Base-by-base conservation (phyloP, 768 basidiomycete genomes). In the Ramaria rubella region DNA sequence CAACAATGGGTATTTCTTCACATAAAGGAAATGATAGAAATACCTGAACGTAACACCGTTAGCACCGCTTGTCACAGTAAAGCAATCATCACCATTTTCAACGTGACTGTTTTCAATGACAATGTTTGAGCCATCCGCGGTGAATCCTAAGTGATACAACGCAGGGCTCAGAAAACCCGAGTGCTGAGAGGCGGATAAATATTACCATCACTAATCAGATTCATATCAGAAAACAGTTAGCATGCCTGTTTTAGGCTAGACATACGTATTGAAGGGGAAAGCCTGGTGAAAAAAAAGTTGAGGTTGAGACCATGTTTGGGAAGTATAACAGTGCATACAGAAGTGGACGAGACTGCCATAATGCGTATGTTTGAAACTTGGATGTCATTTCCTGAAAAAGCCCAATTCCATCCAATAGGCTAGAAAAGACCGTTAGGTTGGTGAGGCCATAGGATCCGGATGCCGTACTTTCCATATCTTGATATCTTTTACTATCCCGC, bases 211-310 rank as follows among this genome's bases (percentile, higher is more conserved):
- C 75, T 74, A n/a, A n/a, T n/a, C n/a, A n/a, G n/a, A n/a, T n/a
- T n/a, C n/a, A n/a, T n/a, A n/a, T n/a, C n/a, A n/a, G n/a, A n/a
- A n/a, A n/a, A n/a, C n/a, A n/a, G n/a, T n/a, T n/a, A n/a, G n/a
- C n/a, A n/a, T n/a, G n/a, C n/a, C n/a, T n/a, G n/a, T n/a, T n/a
- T n/a, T n/a, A n/a, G n/a, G n/a, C n/a, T n/a, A n/a, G 26, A 62
- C 79, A 45, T 65, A 82, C 80, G 80, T 82, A 60, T 83, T 83
- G 67, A 81, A 81, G 7, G 81, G 81, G 69, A 81, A 81, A 1
- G 77, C 72, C 77, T 81, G 58, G 58, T 76, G 73, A 52, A 17
- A 21, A 7, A 27, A 56, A 40, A 31, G 31, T 23, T 21, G 27
- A 11, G 12, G 15, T 43, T 36, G 31, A 15, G 23, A 21, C 59